Evolutionary conservation across 106 monocot genomes (phyloP).

Genomic region (Dendrobium nobile): DNA sequence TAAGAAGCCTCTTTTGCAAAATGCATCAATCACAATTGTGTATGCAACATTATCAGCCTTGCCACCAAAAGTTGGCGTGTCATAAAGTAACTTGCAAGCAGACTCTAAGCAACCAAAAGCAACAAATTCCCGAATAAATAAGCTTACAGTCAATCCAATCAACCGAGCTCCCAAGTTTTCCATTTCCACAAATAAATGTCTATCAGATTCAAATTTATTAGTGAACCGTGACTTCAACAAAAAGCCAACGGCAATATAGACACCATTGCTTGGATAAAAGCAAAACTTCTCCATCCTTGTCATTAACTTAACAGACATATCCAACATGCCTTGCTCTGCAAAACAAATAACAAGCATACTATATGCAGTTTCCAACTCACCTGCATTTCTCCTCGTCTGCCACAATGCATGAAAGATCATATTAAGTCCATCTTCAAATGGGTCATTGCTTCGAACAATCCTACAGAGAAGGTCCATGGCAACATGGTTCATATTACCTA

Average conservation of each 20-base stretch:
- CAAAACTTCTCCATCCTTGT: slow-evolving; percentile 19
- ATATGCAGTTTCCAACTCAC: slow-evolving; percentile 20
- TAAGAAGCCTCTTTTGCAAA: slow-evolving; percentile 28
- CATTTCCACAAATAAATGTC: slow-evolving; percentile 27
- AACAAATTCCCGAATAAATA: slow-evolving; percentile 29
- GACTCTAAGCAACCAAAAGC: slow-evolving; percentile 14
- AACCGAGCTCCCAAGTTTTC: not conserved
- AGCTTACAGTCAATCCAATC: slow-evolving; percentile 16
- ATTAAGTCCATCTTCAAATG: slow-evolving; percentile 2
- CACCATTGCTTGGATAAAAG: slow-evolving; percentile 21
- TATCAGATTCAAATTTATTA: slow-evolving; percentile 13
- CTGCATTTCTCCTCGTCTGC: slow-evolving; percentile 15
- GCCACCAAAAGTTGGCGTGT: slow-evolving; percentile 13
- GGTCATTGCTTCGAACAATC: not conserved
- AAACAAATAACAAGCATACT: slow-evolving; percentile 48
- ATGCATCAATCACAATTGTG: slow-evolving; percentile 33
- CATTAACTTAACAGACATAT: slow-evolving; percentile 13
- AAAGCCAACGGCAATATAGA: slow-evolving; percentile 7
- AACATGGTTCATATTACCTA: slow-evolving; percentile 45
- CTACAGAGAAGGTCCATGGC: slow-evolving; percentile 21
- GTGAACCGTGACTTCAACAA: slow-evolving; percentile 20
- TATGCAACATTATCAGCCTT: slow-evolving; percentile 21
- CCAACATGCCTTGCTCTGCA: slow-evolving; percentile 18
- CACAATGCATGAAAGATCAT: slow-evolving; percentile 18
- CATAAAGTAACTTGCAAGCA: slow-evolving; percentile 34